Conservation (phyloP, 176 grass and related monocot species). For the Rhynchospora breviuscula region DNA sequence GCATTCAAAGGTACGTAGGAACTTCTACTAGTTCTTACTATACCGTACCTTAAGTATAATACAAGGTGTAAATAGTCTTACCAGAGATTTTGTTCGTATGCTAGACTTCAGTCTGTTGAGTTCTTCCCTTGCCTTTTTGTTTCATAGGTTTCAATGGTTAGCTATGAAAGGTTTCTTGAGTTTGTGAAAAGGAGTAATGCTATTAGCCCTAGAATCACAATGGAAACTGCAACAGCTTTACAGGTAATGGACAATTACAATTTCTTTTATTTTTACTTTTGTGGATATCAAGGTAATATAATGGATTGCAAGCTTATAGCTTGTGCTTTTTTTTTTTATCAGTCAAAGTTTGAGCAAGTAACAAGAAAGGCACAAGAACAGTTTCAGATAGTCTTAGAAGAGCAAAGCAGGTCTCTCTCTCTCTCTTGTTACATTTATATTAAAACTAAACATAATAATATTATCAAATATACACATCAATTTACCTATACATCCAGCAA, state of each 20-base stretch:
- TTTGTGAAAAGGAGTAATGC: constrained; percentile 92
- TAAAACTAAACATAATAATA: background rate
- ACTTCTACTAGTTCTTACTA: background rate
- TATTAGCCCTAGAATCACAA: constrained; percentile 80
- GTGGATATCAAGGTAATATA: background rate
- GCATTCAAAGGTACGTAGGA: background rate
- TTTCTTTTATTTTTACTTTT: constrained; percentile 6
- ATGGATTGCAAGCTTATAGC: constrained; percentile 17
- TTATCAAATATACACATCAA: background rate
- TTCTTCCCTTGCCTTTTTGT: constrained; percentile 7
- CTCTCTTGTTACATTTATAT: background rate
- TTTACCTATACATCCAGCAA: background rate
- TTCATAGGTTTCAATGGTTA: constrained; percentile 71
- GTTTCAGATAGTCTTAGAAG: constrained; percentile 88
- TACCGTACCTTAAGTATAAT: background rate
- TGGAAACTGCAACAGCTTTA: constrained; percentile 91
- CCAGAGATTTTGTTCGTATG: background rate
- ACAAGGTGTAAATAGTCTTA: background rate
- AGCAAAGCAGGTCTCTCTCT: constrained; percentile 67
- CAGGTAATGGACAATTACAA: constrained; percentile 41
- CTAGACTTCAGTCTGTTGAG: background rate
- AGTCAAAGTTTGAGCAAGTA: constrained; percentile 89
- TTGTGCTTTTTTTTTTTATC: constrained; percentile 35
- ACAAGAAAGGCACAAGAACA: constrained; percentile 94
- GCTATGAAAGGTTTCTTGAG: constrained; percentile 84